These are phyloP conservation scores for Trichosporon sp. DNA, from an alignment of 1,284 basidiomycete genomes.

Conservation along the genomic window DNA sequence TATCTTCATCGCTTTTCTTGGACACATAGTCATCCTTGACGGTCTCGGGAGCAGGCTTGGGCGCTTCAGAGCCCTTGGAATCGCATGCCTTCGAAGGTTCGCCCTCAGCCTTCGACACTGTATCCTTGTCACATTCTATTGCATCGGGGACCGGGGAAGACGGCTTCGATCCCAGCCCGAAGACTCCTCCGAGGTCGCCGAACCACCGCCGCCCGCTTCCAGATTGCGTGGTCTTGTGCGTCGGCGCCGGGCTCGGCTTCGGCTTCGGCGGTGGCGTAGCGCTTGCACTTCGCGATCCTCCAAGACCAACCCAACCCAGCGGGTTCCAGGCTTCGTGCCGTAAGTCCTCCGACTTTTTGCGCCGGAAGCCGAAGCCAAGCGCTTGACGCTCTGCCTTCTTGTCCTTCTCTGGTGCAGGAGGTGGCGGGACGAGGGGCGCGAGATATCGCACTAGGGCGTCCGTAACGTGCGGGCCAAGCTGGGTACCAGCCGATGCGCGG, in stretches of 20 bases:
- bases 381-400: slow-evolving; percentile 9
- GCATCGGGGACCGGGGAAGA: not conserved
- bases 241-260: not conserved
- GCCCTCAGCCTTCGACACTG: not conserved
- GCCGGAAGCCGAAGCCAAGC: slow-evolving; percentile 24
- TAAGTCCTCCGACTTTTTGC: slow-evolving; percentile 21
- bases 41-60: too few relatives aligned
- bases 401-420: not conserved
- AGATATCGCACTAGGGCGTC: slow-evolving; percentile 25
- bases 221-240: not conserved
- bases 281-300: not conserved
- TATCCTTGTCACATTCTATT: not conserved
- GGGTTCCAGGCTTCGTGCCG: slow-evolving; percentile 15
- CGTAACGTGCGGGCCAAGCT: not conserved
- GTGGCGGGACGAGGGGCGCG: slow-evolving; percentile 17
- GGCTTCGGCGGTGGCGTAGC: not conserved
- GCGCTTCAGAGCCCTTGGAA: not conserved
- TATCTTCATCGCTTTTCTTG: not conserved
- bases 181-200: not conserved
- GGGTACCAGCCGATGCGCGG: slow-evolving; percentile 1
- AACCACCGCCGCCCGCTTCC: not conserved
- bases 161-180: not conserved
- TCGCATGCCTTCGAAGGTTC: not conserved
- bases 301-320: slow-evolving; percentile 12
- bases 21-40: not conserved